Base-by-base conservation (phyloP, 495 filamentous ascomycete genomes). In the Xylaria venustula region DNA sequence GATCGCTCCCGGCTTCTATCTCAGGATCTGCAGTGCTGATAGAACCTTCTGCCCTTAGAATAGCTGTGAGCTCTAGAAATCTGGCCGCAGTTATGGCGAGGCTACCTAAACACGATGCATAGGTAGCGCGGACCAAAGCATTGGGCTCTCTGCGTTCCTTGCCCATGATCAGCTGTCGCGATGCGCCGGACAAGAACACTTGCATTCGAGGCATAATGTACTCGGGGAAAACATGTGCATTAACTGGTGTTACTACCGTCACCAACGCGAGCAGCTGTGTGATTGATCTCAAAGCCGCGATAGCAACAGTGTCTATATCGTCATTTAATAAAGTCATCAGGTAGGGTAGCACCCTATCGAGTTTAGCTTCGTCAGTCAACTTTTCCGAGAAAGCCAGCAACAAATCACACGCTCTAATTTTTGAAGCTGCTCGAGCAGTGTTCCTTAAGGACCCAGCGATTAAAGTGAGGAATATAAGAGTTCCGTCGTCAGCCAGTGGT, bases 261-360 rank as follows among this genome's bases (percentile, higher is more conserved):
- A 99, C 91, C 64, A 96, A 82, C 67, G 91, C 90, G 60, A 97
- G 80, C 58, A 98, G 81, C 66, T 97, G 93, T 2, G 93, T 90
- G 65, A 98, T 78, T 7, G 90, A 87, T 42, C 93, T 85, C 44
- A 98, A 82, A 15, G 93, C 92, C 26, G 91, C 86, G 23, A 95
- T 83, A 61, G 90, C 90, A 23, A 98, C 93, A 49, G 88, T 78
- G 64, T 96, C 90, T 12, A 85, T 83, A 52, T 87, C 83, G 71
- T 99, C 95, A 63, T 86, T 87, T 19, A 98, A 74, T 26, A 97
- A 71, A 25, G 85, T 78, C 72, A 96, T 88, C 22, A 97, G 75
- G 64, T 97, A 96, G 7, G 95, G 95, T 32, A 99, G 80, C 25
- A 97, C 87, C 40, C 95, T 87, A 73, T 99, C 95, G 54, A 99